Evolutionary conservation across 2,329 filamentous ascomycete species (phyloP).

Genomic region (Aquanectria penicillioides): DNA sequence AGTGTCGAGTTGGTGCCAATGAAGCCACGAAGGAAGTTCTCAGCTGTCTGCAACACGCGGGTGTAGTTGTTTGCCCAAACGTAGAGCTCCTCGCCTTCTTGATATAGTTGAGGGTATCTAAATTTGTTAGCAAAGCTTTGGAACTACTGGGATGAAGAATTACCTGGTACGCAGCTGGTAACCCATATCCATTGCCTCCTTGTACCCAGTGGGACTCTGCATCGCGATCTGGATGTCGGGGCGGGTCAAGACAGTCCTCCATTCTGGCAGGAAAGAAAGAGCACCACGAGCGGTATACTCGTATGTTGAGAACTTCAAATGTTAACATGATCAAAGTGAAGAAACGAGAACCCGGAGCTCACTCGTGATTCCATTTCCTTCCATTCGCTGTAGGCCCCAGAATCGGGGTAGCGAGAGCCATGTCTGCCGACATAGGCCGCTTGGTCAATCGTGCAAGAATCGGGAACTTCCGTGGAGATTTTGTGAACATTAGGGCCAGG

Average conservation of each 20-base stretch:
- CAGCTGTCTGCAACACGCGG: conserved; percentile 69
- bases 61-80: conserved; percentile 75
- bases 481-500: conserved; percentile 63
- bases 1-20: conserved; percentile 64
- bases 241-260: conserved; percentile 67
- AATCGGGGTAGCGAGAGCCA: conserved; percentile 71
- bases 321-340: not conserved
- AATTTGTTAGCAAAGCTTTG: not conserved
- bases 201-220: conserved; percentile 69
- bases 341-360: conserved; percentile 15
- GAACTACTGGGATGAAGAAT: accelerated
- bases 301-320: conserved; percentile 59
- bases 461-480: conserved; percentile 64
- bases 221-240: conserved; percentile 66
- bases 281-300: conserved; percentile 63
- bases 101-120: conserved; percentile 61
- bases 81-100: conserved; percentile 60
- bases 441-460: conserved; percentile 67
- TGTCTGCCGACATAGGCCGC: conserved; percentile 69
- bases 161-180: conserved; percentile 59
- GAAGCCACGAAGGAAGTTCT: conserved; percentile 70
- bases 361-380: conserved; percentile 56
- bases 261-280: conserved; percentile 66
- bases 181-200: conserved; percentile 67
- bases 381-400: conserved; percentile 68